phyloP scores from a whole-genome alignment of 495 filamentous ascomycete genomes.

The Chaetomidium leptoderma region DNA sequence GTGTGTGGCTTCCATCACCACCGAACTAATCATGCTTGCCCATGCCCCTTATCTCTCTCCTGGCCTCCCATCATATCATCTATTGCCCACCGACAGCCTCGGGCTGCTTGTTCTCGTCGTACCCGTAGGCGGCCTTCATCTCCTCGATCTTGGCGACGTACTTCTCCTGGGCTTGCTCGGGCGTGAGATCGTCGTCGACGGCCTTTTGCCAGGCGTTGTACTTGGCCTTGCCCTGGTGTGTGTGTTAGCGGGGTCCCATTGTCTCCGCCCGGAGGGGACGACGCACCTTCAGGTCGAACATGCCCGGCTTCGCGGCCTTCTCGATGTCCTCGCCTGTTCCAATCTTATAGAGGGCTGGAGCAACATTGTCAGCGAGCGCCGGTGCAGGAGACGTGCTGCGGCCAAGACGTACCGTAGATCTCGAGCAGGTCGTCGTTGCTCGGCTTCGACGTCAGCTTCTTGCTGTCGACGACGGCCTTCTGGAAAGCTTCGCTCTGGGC shows the following conservation, averaged over 20 bases:
- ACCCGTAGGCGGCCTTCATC: conserved; percentile 66
- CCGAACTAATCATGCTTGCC: background rate
- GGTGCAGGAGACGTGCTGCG: background rate
- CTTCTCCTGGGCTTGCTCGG: conserved; percentile 62
- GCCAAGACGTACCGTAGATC: conserved; percentile 40
- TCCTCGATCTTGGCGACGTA: conserved; percentile 69
- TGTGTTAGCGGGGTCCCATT: background rate
- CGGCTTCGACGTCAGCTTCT: conserved; percentile 60
- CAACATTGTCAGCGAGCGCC: background rate
- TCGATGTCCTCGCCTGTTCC: conserved; percentile 46
- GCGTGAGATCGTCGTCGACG: conserved; percentile 52
- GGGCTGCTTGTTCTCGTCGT: conserved; percentile 50
- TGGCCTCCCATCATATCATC: no score
- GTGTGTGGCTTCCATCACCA: background rate
- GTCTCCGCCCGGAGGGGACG: background rate
- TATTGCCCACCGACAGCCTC: conserved; percentile 45
- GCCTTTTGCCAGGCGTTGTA: conserved; percentile 66
- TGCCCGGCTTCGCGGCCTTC: conserved; percentile 42
- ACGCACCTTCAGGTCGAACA: conserved; percentile 57
- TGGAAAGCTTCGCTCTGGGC: conserved; percentile 51
- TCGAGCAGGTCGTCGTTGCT: conserved; percentile 54
- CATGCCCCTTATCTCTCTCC: background rate
- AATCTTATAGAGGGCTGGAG: conserved; percentile 51
- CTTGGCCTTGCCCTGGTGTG: conserved; percentile 69
- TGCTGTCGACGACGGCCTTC: conserved; percentile 58